Evolutionary conservation across 441 rosid genomes (phyloP).

Genomic region (Syzygium malaccense): DNA sequence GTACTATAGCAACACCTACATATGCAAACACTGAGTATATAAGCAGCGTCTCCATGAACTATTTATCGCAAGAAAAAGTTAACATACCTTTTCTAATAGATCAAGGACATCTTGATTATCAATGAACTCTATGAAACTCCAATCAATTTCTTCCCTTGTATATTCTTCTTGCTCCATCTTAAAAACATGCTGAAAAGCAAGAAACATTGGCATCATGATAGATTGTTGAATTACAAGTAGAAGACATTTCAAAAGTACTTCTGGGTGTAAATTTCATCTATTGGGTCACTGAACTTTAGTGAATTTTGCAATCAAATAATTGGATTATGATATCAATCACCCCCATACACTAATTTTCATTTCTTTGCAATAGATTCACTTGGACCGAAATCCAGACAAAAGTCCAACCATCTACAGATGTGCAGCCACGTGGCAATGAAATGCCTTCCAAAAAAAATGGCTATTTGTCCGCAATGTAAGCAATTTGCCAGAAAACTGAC

Average conservation of each 20-base stretch:
- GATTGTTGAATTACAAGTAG: neutral
- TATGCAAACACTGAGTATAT: neutral
- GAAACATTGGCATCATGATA: neutral
- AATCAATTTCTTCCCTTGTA: slow-evolving; percentile 66
- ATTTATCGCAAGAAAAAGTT: neutral
- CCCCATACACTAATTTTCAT: neutral
- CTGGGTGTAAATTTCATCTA: neutral
- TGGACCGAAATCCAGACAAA: neutral
- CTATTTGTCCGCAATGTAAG: neutral
- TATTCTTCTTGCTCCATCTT: slow-evolving; percentile 89
- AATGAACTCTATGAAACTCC: slow-evolving; percentile 74
- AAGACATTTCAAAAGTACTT: neutral
- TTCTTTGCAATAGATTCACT: neutral
- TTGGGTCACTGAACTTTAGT: neutral
- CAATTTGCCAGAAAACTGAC: neutral
- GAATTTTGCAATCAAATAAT: neutral
- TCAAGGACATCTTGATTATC: slow-evolving; percentile 76
- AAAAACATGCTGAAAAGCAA: slow-evolving; percentile 58
- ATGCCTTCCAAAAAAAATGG: neutral
- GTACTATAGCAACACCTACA: neutral
- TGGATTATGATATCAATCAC: neutral
- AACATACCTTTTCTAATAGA: slow-evolving; percentile 52
- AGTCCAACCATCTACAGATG: neutral
- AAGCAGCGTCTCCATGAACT: neutral
- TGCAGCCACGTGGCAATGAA: neutral